Conservation (phyloP, 345 rosid species). For the Ricinus communis region DNA sequence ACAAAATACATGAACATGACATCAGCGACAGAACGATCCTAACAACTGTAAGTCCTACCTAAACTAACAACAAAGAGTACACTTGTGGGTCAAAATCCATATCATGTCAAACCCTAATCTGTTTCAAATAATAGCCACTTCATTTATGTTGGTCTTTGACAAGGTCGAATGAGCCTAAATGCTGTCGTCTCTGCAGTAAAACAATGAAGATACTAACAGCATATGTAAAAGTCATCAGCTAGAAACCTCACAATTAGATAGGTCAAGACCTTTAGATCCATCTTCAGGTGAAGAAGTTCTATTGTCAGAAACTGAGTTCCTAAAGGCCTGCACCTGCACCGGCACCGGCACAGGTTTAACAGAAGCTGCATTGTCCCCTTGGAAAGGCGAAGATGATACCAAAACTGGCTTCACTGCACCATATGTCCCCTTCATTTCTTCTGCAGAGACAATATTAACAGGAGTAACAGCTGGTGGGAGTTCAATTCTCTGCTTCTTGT, state of each 20-base stretch:
- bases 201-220: slow-evolving; percentile 17
- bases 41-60: slow-evolving; percentile 33
- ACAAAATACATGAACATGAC: slow-evolving; percentile 20
- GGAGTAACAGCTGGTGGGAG: slow-evolving; percentile 34
- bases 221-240: slow-evolving; percentile 31
- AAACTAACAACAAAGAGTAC: slow-evolving; percentile 25
- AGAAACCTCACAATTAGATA: slow-evolving; percentile 53
- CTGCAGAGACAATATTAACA: slow-evolving; percentile 34
- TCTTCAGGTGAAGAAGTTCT: slow-evolving; percentile 41
- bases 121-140: slow-evolving; percentile 20
- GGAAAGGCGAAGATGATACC: slow-evolving; percentile 13
- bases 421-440: slow-evolving; percentile 38
- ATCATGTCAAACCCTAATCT: slow-evolving; percentile 22
- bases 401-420: slow-evolving; percentile 47
- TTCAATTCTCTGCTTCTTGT: slow-evolving; percentile 56
- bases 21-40: slow-evolving; percentile 22
- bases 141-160: slow-evolving; percentile 14
- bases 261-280: slow-evolving; percentile 54
- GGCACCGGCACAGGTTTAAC: slow-evolving; percentile 35
- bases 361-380: slow-evolving; percentile 31
- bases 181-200: slow-evolving; percentile 19
- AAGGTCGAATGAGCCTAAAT: slow-evolving; percentile 24
- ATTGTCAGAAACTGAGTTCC: slow-evolving; percentile 41
- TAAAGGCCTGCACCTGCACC: slow-evolving; percentile 41
- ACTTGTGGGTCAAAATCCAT: slow-evolving; percentile 24